Percentiles rank a stretch among this genome's conserved stretches.
Evolutionary conservation across 176 grass and related monocot genomes (phyloP).

Genomic region (Oryza officinalis): DNA sequence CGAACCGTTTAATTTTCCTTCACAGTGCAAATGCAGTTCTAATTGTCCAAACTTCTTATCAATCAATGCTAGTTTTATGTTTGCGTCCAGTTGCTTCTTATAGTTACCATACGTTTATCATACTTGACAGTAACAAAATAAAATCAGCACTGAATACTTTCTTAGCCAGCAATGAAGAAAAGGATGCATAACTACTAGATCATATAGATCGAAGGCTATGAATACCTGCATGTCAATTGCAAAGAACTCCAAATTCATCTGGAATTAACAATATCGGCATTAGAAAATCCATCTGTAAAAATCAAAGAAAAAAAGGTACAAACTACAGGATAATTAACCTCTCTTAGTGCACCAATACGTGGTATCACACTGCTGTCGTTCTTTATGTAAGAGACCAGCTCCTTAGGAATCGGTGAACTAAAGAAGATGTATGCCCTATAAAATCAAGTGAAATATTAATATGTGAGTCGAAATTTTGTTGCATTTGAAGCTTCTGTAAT

Average conservation of each 20-base stretch:
- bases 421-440: conserved; percentile 93
- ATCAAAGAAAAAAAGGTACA: conserved; percentile 6
- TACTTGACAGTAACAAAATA: conserved; percentile 11
- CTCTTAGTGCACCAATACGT: conserved; percentile 92
- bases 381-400: conserved; percentile 86
- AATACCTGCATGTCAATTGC: conserved; percentile 95
- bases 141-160: conserved; percentile 3
- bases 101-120: neutral
- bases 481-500: conserved; percentile 19
- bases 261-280: conserved; percentile 41
- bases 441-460: conserved; percentile 36
- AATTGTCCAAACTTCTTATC: neutral
- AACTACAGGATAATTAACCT: conserved; percentile 50
- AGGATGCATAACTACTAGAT: neutral
- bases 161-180: neutral
- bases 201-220: neutral
- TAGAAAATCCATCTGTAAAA: neutral
- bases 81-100: conserved; percentile 6
- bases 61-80: neutral
- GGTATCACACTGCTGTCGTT: conserved; percentile 90
- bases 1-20: conserved; percentile 18
- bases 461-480: neutral
- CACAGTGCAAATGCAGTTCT: conserved; percentile 8
- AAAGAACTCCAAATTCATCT: conserved; percentile 99
- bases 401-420: conserved; percentile 86